These are phyloP conservation scores for Psilocybe cyanescens DNA, from an alignment of 768 basidiomycete genomes.

Conservation along the genomic window DNA sequence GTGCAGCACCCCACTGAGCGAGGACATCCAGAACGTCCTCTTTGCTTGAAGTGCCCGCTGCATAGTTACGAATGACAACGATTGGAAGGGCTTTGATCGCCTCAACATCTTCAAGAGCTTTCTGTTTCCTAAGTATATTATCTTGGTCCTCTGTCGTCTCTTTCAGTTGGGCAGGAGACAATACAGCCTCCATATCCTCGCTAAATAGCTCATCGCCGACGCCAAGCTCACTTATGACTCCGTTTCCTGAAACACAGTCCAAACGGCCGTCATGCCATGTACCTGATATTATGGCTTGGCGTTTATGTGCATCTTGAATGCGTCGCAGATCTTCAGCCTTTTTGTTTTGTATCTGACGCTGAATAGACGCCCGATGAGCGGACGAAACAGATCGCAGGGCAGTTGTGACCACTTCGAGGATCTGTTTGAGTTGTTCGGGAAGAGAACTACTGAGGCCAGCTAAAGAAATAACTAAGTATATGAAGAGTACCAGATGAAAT, in stretches of 20 bases:
- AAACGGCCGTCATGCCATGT: constrained; percentile 87
- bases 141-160: constrained; percentile 22
- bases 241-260: constrained; percentile 85
- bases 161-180: constrained; percentile 1
- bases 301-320: constrained; percentile 39
- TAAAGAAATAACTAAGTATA: constrained; percentile 28
- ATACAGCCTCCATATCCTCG: constrained; percentile 22
- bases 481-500: background rate
- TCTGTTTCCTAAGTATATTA: constrained; percentile 28
- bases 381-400: constrained; percentile 70
- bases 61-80: constrained; percentile 85
- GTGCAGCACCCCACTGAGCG: constrained; percentile 81
- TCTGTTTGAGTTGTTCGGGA: constrained; percentile 80
- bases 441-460: constrained; percentile 85
- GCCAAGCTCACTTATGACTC: constrained; percentile 85
- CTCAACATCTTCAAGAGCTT: constrained; percentile 48
- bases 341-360: constrained; percentile 39
- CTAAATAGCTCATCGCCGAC: constrained; percentile 71
- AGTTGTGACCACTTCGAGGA: constrained; percentile 77
- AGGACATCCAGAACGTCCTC: constrained; percentile 79
- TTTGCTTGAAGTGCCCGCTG: constrained; percentile 51
- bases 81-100: constrained; percentile 74
- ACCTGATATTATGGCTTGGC: constrained; percentile 59
- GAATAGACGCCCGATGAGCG: constrained; percentile 48
- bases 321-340: constrained; percentile 41